phyloP scores from a whole-genome alignment of 495 filamentous ascomycete species.

The Xylaria castorea region DNA sequence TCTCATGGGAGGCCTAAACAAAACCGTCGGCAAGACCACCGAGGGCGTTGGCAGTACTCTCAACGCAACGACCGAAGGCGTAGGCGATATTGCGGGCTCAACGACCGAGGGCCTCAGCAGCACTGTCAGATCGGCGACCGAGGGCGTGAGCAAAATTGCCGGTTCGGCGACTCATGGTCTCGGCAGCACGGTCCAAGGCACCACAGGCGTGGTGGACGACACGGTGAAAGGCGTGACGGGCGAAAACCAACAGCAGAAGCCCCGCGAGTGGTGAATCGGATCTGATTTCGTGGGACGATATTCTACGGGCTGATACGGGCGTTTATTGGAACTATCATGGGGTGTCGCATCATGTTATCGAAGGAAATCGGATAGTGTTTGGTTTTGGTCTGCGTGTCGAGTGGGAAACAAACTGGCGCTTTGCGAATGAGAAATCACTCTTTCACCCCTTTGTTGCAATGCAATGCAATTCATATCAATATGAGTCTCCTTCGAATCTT shows the following conservation, averaged over 20 bases:
- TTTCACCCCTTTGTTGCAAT: not conserved
- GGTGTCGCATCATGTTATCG: conserved; percentile 4
- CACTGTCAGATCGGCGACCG: conserved; percentile 38
- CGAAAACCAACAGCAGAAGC: conserved; percentile 21
- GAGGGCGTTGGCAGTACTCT: conserved; percentile 39
- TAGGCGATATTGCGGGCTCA: conserved; percentile 42
- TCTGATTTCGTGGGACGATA: not conserved
- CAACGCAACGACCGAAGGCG: conserved; percentile 40
- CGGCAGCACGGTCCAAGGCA: conserved; percentile 31
- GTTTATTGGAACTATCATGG: not conserved
- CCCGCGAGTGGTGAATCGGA: not conserved
- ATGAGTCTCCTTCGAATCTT: not conserved
- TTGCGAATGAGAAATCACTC: not conserved
- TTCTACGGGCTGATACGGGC: not conserved
- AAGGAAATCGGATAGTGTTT: not conserved
- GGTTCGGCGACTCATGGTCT: conserved; percentile 38
- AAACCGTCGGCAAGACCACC: conserved; percentile 46
- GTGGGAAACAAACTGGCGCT: not conserved
- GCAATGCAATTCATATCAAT: not conserved
- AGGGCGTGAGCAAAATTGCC: conserved; percentile 42
- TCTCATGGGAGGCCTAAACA: conserved; percentile 44
- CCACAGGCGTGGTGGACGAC: conserved; percentile 34
- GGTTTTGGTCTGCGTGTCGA: not conserved
- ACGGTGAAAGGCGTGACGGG: conserved; percentile 36
- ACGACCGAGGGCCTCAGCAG: conserved; percentile 40